phyloP scores from a whole-genome alignment of 2,329 filamentous ascomycete species.

The Arthrobotrys iridis region DNA sequence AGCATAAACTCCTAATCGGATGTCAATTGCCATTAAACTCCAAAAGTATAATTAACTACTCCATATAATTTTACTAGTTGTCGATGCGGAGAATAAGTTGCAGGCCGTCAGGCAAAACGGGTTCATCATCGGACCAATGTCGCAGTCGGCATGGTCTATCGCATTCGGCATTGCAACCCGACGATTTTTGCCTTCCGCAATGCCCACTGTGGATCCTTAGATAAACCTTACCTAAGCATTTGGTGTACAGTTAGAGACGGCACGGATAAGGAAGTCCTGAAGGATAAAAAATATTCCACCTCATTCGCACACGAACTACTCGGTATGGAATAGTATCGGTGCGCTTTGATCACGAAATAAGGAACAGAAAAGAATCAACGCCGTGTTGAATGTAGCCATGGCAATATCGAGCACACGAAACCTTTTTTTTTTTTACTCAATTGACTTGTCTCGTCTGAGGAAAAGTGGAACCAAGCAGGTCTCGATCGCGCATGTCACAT shows the following conservation, averaged over 20 bases:
- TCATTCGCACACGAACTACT: slow-evolving; percentile 4
- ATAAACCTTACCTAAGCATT: neutral
- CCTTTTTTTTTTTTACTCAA: neutral
- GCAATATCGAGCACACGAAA: too few relatives aligned
- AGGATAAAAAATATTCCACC: neutral
- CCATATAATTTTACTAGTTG: too few relatives aligned
- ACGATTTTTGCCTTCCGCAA: neutral
- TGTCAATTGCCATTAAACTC: neutral
- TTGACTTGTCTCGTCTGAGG: neutral
- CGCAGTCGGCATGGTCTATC: neutral
- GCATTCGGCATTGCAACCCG: neutral
- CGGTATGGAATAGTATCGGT: slow-evolving; percentile 7
- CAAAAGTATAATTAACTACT: neutral
- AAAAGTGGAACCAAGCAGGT: neutral
- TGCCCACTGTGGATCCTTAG: neutral
- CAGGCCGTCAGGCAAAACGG: neutral
- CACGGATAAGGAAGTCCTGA: neutral
- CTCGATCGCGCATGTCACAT: slow-evolving; percentile 7
- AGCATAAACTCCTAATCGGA: too few relatives aligned
- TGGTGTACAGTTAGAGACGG: slow-evolving; percentile 3
- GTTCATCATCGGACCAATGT: neutral
- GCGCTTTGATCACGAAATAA: slow-evolving; percentile 6
- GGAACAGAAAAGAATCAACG: neutral
- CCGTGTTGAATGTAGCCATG: neutral
- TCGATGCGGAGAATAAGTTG: neutral